Evolutionary conservation across 2,329 filamentous ascomycete genomes (phyloP).

Genomic region (Xylariomycetidae sp.): DNA sequence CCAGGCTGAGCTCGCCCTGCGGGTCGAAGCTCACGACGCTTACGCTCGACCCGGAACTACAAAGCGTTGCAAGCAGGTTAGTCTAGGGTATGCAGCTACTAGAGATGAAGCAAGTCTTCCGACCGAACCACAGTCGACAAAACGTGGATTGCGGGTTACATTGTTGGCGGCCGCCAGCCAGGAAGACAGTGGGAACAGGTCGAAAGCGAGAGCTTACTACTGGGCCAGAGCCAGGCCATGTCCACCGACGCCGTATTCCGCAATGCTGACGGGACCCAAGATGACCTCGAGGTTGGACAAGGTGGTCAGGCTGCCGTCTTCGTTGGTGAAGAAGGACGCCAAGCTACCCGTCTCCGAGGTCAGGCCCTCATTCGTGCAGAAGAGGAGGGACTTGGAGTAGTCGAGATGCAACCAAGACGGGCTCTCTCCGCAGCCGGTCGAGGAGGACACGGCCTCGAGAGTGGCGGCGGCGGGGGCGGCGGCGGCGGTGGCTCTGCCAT

Average conservation of each 20-base stretch:
- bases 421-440: conserved; percentile 43
- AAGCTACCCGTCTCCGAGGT: conserved; percentile 15
- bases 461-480: conserved; percentile 18
- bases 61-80: conserved; percentile 16
- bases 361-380: conserved; percentile 54
- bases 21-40: conserved; percentile 32
- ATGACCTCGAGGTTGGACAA: conserved; percentile 25
- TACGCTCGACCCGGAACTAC: conserved; percentile 37
- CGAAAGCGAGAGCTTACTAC: conserved; percentile 24
- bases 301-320: conserved; percentile 43
- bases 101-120: too few relatives aligned
- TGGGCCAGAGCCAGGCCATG: conserved; percentile 23
- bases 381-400: conserved; percentile 41
- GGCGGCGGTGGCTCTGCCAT: too few relatives aligned
- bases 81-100: too few relatives aligned
- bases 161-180: too few relatives aligned
- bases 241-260: conserved; percentile 22
- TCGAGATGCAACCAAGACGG: conserved; percentile 58
- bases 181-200: too few relatives aligned
- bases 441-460: conserved; percentile 37
- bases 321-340: conserved; percentile 27
- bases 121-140: too few relatives aligned
- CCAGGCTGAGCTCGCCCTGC: conserved; percentile 26
- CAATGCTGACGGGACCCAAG: conserved; percentile 23
- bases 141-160: too few relatives aligned